A percentile compares a stretch with the other conserved stretches of the same genome.
Conservation (phyloP, 345 rosid genomes). For the Eucalyptus virginea region DNA sequence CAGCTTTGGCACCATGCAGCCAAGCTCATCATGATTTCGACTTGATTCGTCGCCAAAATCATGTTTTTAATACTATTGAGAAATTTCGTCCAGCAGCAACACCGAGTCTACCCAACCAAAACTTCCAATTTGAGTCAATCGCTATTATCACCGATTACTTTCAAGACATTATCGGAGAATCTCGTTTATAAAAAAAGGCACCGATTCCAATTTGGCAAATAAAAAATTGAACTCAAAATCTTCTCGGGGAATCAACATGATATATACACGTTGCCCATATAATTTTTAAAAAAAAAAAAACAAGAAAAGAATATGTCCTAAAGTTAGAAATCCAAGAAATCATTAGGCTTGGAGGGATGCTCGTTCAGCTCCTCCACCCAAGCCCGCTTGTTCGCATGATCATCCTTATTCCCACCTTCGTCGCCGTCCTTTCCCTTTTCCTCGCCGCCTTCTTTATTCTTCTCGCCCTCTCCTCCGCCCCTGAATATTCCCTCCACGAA, state of each 20-base stretch:
- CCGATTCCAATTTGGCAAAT: background rate
- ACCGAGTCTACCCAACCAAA: too few relatives aligned
- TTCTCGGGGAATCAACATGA: too few relatives aligned
- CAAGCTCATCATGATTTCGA: background rate
- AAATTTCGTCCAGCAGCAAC: background rate
- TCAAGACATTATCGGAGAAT: too few relatives aligned
- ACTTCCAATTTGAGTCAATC: fast-evolving
- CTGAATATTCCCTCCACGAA: conserved; percentile 46
- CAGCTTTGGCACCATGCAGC: background rate
- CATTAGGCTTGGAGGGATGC: background rate
- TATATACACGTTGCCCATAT: background rate
- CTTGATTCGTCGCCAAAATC: too few relatives aligned
- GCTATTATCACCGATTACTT: too few relatives aligned
- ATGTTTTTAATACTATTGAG: too few relatives aligned
- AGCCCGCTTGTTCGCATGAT: background rate
- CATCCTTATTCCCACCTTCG: background rate
- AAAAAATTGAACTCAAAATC: background rate
- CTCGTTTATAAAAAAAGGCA: background rate
- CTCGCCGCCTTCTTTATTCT: background rate
- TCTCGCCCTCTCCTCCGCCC: background rate
- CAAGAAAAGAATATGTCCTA: background rate
- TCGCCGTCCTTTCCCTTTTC: background rate
- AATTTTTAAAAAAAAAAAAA: background rate
- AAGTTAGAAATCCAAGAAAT: conserved; percentile 21
- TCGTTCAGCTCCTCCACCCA: conserved; percentile 3